Conservation (phyloP, 768 basidiomycete genomes). For the Asterophora lycoperdoides region DNA sequence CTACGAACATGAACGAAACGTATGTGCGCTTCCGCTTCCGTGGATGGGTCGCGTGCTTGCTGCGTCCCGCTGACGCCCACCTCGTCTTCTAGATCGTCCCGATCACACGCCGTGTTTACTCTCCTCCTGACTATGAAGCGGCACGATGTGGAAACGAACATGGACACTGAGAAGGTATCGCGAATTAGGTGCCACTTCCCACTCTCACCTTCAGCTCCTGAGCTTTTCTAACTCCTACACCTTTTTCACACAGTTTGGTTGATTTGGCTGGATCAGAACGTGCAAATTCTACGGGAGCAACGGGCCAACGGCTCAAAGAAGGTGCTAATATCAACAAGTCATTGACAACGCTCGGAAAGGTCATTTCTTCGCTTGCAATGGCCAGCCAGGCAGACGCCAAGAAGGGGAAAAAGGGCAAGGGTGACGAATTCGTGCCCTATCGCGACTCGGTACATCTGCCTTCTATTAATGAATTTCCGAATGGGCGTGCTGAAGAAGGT, state of each 20-base stretch:
- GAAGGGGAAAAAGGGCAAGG: slow-evolving; percentile 87
- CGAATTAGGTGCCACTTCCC: slow-evolving; percentile 69
- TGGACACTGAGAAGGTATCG: slow-evolving; percentile 98
- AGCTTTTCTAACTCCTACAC: slow-evolving; percentile 10
- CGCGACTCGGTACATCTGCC: slow-evolving; percentile 79
- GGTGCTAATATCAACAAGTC: slow-evolving; percentile 99
- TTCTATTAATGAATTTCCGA: slow-evolving; percentile 8
- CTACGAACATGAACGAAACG: slow-evolving; percentile 99
- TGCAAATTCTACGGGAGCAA: slow-evolving; percentile 97
- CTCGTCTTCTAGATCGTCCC: slow-evolving; percentile 63
- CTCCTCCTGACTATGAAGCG: slow-evolving; percentile 90
- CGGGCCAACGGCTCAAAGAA: slow-evolving; percentile 93
- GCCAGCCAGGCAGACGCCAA: slow-evolving; percentile 63
- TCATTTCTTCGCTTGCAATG: slow-evolving; percentile 86
- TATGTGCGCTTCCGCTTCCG: slow-evolving; percentile 31
- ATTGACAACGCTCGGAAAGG: slow-evolving; percentile 94
- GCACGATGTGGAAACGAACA: slow-evolving; percentile 76
- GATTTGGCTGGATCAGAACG: slow-evolving; percentile 97
- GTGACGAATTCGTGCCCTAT: slow-evolving; percentile 92
- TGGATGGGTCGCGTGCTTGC: neutral
- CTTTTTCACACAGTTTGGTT: slow-evolving; percentile 55
- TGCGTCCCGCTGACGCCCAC: slow-evolving; percentile 5
- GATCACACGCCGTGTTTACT: slow-evolving; percentile 98
- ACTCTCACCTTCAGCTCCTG: slow-evolving; percentile 3
- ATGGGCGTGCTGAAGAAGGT: neutral